These are phyloP conservation scores for Parathielavia appendiculata DNA, from an alignment of 495 filamentous ascomycete species.

Conservation along the genomic window DNA sequence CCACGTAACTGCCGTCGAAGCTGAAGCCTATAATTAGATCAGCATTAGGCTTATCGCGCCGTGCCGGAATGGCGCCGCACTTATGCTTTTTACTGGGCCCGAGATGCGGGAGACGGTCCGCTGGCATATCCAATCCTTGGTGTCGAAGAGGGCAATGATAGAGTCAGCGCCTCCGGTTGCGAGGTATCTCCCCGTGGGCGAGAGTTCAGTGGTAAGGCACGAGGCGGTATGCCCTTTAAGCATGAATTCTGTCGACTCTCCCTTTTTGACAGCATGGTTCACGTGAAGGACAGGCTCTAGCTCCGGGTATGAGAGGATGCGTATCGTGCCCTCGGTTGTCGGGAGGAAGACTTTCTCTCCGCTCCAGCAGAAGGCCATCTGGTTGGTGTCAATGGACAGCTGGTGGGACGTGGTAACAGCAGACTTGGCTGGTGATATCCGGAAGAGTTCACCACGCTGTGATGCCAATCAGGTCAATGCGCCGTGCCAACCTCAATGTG, in stretches of 20 bases:
- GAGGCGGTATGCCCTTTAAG: slow-evolving; percentile 81
- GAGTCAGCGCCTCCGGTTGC: slow-evolving; percentile 88
- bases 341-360: slow-evolving; percentile 72
- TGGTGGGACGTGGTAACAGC: slow-evolving; percentile 56
- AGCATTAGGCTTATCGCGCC: slow-evolving; percentile 16
- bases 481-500: no score
- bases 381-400: slow-evolving; percentile 73
- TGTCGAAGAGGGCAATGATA: slow-evolving; percentile 86
- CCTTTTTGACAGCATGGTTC: slow-evolving; percentile 34
- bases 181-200: slow-evolving; percentile 72
- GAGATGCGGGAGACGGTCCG: slow-evolving; percentile 70
- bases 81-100: slow-evolving; percentile 77
- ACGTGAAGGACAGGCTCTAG: slow-evolving; percentile 45
- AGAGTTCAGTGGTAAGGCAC: slow-evolving; percentile 64
- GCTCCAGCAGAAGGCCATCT: slow-evolving; percentile 73
- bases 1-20: slow-evolving; percentile 84
- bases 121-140: slow-evolving; percentile 82
- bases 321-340: slow-evolving; percentile 74
- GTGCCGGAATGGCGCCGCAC: slow-evolving; percentile 33
- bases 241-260: slow-evolving; percentile 47
- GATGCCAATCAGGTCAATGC: slow-evolving; percentile 4
- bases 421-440: slow-evolving; percentile 52
- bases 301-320: slow-evolving; percentile 70
- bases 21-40: slow-evolving; percentile 54
- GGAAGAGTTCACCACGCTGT: slow-evolving; percentile 66